Evolutionary conservation across 2,329 filamentous ascomycete species (phyloP).

Genomic region (Sporothrix curviconia): DNA sequence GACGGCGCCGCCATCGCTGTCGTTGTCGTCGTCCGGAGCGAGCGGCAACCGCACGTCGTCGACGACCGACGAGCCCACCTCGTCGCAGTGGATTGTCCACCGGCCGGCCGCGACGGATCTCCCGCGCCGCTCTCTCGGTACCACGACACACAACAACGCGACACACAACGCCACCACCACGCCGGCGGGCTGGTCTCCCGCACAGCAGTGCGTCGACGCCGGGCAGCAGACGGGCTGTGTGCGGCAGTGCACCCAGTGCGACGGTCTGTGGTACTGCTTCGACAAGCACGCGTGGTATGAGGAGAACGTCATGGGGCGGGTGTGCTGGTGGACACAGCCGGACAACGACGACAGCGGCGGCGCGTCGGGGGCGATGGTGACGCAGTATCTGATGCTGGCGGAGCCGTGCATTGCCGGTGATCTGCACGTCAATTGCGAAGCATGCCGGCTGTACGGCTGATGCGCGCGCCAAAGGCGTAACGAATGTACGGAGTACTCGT

Average conservation of each 20-base stretch:
- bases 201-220: background rate
- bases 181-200: background rate
- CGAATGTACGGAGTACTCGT: no score
- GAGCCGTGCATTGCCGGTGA: constrained; percentile 3
- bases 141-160: no score
- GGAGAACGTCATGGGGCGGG: constrained; percentile 11
- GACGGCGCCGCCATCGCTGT: no score
- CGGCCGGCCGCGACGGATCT: background rate
- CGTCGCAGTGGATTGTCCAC: constrained; percentile 2
- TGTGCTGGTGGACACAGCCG: constrained; percentile 8
- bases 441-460: constrained; percentile 1
- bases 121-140: background rate
- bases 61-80: background rate
- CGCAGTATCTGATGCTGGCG: background rate
- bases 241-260: constrained; percentile 7
- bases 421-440: background rate
- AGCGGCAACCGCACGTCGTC: no score
- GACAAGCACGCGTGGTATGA: constrained; percentile 9
- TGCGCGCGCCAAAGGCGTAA: no score
- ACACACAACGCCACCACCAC: background rate
- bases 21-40: no score
- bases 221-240: background rate
- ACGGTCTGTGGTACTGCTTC: constrained; percentile 10
- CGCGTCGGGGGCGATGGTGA: background rate
- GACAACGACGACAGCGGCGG: no score